Evolutionary conservation across 352 stramenopile genomes (phyloP), one percentile per base, ranked within the genome.

Genomic region (Aphanomyces cochlioides): DNA sequence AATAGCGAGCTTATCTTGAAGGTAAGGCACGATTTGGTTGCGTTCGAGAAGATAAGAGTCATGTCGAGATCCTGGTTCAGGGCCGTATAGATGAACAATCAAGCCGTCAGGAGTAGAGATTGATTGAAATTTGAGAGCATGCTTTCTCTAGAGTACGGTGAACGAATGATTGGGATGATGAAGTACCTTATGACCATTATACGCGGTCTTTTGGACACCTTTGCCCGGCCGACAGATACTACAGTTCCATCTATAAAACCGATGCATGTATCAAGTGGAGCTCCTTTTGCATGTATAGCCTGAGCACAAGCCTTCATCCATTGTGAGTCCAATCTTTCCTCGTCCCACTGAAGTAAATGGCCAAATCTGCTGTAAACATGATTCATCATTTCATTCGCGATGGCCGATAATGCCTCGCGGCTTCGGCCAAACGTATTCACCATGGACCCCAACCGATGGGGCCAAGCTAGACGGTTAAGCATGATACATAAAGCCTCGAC

Each of bases 241-340:
- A 58, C 50, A 21, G 50, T 58, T 12, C 50, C 50, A 19, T 58
- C 50, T 21, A 58, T 58, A 34, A 58, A 58, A 58, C 50, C 50
- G n/a, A 58, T 19, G 50, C 50, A 58, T n/a, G 8, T 21, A 19
- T 58, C 50, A 8, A 58, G n/a, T 1, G 50, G 50, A 34, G 50
- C 50, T 10, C 50, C 50, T 8, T 34, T 21, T 8, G 28, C 50
- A 34, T 58, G 50, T 10, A 58, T 58, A 10, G 50, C 50, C 13
- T n/a, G 37, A 58, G 50, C 50, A 19, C 50, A 58, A 38, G 13
- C 13, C 1, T 19, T 8, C 50, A 58, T 58, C 50, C n/a, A 58
- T 1, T 10, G 13, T 10, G 8, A n/a, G n/a, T 58, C 37, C 8
- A 58, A 34, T 12, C 50, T n/a, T 15, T 53, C 45, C n/a, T 53